phyloP scores from a whole-genome alignment of 495 filamentous ascomycete genomes.

The Evernia prunastri region DNA sequence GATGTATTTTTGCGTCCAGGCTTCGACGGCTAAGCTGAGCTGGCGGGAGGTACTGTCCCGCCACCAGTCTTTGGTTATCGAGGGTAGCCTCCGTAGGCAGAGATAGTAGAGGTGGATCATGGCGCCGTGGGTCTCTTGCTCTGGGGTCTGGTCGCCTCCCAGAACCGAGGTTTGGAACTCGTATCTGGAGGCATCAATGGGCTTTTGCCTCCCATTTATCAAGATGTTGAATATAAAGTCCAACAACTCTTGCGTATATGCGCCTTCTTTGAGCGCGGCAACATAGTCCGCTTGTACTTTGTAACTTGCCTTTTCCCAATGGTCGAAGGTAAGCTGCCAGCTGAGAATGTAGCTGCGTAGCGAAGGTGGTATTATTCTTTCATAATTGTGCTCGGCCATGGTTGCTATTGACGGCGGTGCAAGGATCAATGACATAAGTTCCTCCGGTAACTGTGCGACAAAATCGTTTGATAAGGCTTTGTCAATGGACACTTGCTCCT shows the following conservation, averaged over 20 bases:
- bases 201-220: constrained; percentile 58
- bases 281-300: constrained; percentile 75
- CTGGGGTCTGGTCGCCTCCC: constrained; percentile 49
- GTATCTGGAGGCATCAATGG: constrained; percentile 60
- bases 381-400: constrained; percentile 35
- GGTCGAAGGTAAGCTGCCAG: constrained; percentile 87
- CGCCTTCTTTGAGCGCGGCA: constrained; percentile 64
- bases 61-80: constrained; percentile 82
- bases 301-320: constrained; percentile 71
- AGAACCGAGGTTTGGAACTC: constrained; percentile 64
- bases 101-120: constrained; percentile 83
- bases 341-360: constrained; percentile 75
- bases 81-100: constrained; percentile 64
- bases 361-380: constrained; percentile 46
- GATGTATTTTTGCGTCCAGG: constrained; percentile 79
- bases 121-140: constrained; percentile 72
- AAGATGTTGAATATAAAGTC: constrained; percentile 78
- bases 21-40: constrained; percentile 65
- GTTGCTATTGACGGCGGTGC: constrained; percentile 39
- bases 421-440: constrained; percentile 61
- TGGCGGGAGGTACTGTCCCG: constrained; percentile 67
- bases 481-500: constrained; percentile 81
- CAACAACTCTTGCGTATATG: constrained; percentile 62
- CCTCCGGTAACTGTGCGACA: constrained; percentile 58
- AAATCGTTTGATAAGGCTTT: constrained; percentile 65